phyloP scores from a whole-genome alignment of 1,284 basidiomycete species.

The Xanthoconium separans region DNA sequence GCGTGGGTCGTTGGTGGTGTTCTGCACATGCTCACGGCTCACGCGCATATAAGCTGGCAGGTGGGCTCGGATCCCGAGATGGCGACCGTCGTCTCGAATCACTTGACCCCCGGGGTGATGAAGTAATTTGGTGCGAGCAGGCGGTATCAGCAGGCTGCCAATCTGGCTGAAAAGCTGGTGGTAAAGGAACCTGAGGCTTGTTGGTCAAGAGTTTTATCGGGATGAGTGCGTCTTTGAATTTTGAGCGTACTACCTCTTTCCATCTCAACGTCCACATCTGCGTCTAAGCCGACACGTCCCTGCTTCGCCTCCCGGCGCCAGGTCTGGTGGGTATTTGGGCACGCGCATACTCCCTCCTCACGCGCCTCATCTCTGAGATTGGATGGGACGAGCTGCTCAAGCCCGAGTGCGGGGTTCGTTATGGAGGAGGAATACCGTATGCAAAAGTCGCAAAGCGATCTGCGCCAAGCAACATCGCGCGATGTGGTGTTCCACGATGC shows the following conservation, averaged over 20 bases:
- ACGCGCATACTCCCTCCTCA: constrained; percentile 88
- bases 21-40: too few relatives aligned
- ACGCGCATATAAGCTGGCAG: constrained; percentile 77
- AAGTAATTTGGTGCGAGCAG: constrained; percentile 97
- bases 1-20: constrained; percentile 6
- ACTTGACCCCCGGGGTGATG: constrained; percentile 91
- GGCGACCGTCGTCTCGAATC: constrained; percentile 96
- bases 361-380: constrained; percentile 87
- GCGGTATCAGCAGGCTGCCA: too few relatives aligned
- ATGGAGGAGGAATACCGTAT: constrained; percentile 99
- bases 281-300: constrained; percentile 81
- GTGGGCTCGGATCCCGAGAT: constrained; percentile 98
- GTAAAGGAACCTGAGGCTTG: too few relatives aligned
- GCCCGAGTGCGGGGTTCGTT: constrained; percentile 91
- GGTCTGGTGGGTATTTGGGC: constrained; percentile 95
- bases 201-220: constrained; percentile 92
- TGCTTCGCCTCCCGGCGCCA: constrained; percentile 91
- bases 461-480: constrained; percentile 32
- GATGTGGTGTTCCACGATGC: constrained; percentile 58
- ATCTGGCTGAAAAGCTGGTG: too few relatives aligned
- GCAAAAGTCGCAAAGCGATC: constrained; percentile 73
- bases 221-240: constrained; percentile 74
- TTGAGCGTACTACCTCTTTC: constrained; percentile 60
- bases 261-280: background rate
- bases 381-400: constrained; percentile 99